phyloP scores from a whole-genome alignment of 139 green algal species.

The Pleodorina starrii region DNA sequence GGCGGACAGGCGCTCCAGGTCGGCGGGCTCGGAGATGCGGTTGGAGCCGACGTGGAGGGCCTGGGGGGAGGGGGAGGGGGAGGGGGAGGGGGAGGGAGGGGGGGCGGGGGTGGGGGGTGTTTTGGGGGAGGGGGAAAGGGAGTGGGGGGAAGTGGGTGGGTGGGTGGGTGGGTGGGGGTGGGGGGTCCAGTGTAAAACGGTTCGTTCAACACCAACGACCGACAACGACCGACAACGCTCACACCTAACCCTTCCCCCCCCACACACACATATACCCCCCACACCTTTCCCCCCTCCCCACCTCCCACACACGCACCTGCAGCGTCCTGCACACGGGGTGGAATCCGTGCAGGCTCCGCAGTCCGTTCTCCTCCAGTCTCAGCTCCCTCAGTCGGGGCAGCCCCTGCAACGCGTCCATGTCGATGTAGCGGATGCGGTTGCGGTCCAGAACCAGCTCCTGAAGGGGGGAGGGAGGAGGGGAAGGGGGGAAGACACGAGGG shows the following conservation, averaged over 20 bases:
- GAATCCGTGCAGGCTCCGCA: constrained; percentile 67
- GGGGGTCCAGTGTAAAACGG: too few relatives aligned
- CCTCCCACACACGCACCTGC: constrained; percentile 47
- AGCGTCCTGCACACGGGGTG: constrained; percentile 70
- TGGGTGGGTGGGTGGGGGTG: too few relatives aligned
- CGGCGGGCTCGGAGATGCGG: constrained; percentile 70
- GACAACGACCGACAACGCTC: too few relatives aligned
- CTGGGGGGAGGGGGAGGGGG: not conserved
- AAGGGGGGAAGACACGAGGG: not conserved
- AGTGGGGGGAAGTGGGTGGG: not conserved
- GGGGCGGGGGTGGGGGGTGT: not conserved
- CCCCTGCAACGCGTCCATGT: constrained; percentile 61
- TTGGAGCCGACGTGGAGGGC: constrained; percentile 74
- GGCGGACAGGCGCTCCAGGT: constrained; percentile 67
- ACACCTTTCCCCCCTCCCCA: too few relatives aligned
- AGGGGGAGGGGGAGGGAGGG: not conserved
- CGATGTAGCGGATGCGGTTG: constrained; percentile 72
- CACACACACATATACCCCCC: too few relatives aligned
- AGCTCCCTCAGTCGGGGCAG: constrained; percentile 69
- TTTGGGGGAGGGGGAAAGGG: not conserved
- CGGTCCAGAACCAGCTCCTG: constrained; percentile 80
- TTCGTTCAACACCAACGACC: too few relatives aligned
- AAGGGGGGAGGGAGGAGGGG: not conserved
- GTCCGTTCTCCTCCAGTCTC: constrained; percentile 70
- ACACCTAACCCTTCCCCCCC: too few relatives aligned